phyloP scores from a whole-genome alignment of 148 eudicot genomes.

The Rhododendron simsii region DNA sequence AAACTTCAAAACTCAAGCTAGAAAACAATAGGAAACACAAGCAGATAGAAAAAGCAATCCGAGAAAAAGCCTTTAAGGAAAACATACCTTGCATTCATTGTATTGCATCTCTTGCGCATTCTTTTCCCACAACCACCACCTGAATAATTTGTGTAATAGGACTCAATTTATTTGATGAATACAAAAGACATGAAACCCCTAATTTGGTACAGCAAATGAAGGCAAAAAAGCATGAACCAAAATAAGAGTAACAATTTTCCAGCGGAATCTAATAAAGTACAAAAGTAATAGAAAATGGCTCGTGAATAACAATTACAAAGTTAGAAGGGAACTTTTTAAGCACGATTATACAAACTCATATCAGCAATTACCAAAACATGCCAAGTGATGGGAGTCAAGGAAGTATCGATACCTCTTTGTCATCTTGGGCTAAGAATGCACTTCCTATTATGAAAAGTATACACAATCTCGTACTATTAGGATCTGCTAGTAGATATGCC shows the following conservation, averaged over 20 bases:
- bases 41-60: not conserved
- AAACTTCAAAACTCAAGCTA: not conserved
- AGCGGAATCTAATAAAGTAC: not conserved
- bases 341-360: not conserved
- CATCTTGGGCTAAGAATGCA: conserved; percentile 26
- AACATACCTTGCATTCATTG: conserved; percentile 32
- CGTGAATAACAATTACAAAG: not conserved
- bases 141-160: conserved; percentile 27
- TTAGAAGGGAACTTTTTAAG: not conserved
- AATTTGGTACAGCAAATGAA: not conserved
- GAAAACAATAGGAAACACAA: not conserved
- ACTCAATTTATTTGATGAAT: conserved; percentile 1
- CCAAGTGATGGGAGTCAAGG: not conserved
- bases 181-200: not conserved
- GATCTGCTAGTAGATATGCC: conserved; percentile 26
- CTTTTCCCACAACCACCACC: conserved; percentile 11
- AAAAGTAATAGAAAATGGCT: not conserved
- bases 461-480: conserved; percentile 38
- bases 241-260: not conserved
- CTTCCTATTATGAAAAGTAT: conserved; percentile 35
- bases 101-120: conserved; percentile 5
- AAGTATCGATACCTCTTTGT: conserved; percentile 29
- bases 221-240: not conserved
- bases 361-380: not conserved
- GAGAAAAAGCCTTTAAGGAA: not conserved